Evolutionary conservation across 1,284 basidiomycete species (phyloP).

Genomic region (Melampsora larici-populina): DNA sequence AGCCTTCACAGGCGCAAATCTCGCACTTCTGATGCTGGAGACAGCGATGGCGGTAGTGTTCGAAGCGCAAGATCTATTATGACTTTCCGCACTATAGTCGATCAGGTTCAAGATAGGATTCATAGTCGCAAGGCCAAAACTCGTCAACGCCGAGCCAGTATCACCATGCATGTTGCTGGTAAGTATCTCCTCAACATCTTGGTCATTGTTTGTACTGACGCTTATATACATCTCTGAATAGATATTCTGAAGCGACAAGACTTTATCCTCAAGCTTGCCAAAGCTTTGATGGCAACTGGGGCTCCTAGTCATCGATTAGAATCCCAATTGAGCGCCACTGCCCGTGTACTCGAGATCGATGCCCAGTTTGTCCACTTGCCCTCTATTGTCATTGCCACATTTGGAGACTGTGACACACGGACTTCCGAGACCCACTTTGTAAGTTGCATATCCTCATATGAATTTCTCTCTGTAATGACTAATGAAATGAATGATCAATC

Average conservation of each 20-base stretch:
- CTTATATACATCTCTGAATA: not conserved
- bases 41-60: conserved; percentile 25
- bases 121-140: conserved; percentile 15
- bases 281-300: conserved; percentile 73
- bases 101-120: conserved; percentile 23
- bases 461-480: not conserved
- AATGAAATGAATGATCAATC: conserved; percentile 2
- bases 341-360: conserved; percentile 72
- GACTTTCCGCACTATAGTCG: conserved; percentile 26
- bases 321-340: conserved; percentile 72
- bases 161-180: conserved; percentile 41
- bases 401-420: conserved; percentile 72
- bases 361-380: conserved; percentile 74
- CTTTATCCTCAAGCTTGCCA: conserved; percentile 74
- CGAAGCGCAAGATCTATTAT: conserved; percentile 19
- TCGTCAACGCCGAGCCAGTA: conserved; percentile 19
- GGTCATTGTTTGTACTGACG: not conserved
- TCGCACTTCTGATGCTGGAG: conserved; percentile 25
- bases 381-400: conserved; percentile 74
- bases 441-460: not conserved
- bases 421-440: conserved; percentile 67
- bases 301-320: conserved; percentile 83
- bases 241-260: conserved; percentile 65
- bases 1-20: conserved; percentile 16
- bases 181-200: not conserved